Evolutionary conservation across 208 protist genomes (phyloP).

Genomic region (Wallacemonas sp.): DNA sequence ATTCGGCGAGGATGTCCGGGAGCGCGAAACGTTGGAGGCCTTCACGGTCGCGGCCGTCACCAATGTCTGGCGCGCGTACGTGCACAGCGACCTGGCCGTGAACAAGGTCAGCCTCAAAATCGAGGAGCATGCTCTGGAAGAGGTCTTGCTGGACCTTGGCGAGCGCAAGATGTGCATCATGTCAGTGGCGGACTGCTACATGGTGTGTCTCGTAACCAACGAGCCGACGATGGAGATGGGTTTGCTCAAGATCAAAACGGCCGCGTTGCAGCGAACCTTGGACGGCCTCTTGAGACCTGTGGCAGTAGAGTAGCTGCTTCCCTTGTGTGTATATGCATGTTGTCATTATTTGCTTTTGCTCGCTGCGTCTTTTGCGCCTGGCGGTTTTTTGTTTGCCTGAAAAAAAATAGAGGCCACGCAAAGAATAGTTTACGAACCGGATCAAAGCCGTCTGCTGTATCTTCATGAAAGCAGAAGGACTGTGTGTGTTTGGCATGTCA

Average conservation of each 20-base stretch:
- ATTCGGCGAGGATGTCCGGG: slow-evolving; percentile 11
- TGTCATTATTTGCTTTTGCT: slow-evolving; percentile 14
- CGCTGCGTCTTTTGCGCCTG: too few species aligned
- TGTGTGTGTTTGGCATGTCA: too few species aligned
- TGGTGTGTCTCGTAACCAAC: slow-evolving; percentile 52
- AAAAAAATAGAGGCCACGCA: too few species aligned
- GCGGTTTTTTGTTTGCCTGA: not conserved
- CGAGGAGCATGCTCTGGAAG: slow-evolving; percentile 72
- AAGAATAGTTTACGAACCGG: too few species aligned
- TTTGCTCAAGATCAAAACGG: slow-evolving; percentile 80
- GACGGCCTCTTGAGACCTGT: slow-evolving; percentile 62
- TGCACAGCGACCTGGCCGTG: slow-evolving; percentile 49
- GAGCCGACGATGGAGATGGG: slow-evolving; percentile 57
- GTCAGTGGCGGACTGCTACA: slow-evolving; percentile 58
- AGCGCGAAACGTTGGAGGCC: slow-evolving; percentile 33
- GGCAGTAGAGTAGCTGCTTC: slow-evolving; percentile 27
- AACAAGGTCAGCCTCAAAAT: slow-evolving; percentile 63
- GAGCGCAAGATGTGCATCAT: slow-evolving; percentile 76
- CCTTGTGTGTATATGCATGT: slow-evolving; percentile 1
- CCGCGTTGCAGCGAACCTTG: slow-evolving; percentile 62
- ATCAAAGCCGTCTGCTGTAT: too few species aligned
- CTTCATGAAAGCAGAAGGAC: too few species aligned
- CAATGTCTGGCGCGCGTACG: slow-evolving; percentile 84
- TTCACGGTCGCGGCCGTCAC: slow-evolving; percentile 63
- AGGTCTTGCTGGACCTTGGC: slow-evolving; percentile 66